These are phyloP conservation scores for Ophiocordyceps camponoti-floridani DNA, from an alignment of 2,329 filamentous ascomycete species.

Conservation along the genomic window DNA sequence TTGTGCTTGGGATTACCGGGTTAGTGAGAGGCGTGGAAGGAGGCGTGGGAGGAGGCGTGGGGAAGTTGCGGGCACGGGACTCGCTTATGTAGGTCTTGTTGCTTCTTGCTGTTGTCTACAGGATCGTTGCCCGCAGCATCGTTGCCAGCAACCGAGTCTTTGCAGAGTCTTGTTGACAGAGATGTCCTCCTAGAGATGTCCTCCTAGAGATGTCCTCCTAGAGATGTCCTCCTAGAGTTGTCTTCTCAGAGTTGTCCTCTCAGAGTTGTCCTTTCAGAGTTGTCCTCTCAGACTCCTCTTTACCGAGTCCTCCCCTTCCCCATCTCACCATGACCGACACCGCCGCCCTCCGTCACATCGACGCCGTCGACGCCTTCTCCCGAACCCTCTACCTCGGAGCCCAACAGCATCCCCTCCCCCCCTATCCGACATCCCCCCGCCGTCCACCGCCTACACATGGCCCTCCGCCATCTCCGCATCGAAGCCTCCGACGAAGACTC, in stretches of 20 bases:
- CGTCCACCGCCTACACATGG: conserved; percentile 34
- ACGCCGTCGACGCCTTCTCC: conserved; percentile 36
- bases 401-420: conserved; percentile 23
- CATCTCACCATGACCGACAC: conserved; percentile 9
- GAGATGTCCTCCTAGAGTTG: no score
- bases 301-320: background rate
- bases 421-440: conserved; percentile 31
- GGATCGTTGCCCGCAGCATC: no score
- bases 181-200: no score
- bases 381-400: conserved; percentile 36
- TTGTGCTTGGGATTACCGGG: no score
- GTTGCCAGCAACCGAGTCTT: no score
- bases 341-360: conserved; percentile 26
- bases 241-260: no score
- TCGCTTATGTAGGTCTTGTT: no score
- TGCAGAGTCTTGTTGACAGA: background rate
- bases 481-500: conserved; percentile 40
- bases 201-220: no score
- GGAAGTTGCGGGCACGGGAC: no score
- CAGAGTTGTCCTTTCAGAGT: background rate
- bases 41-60: no score
- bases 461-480: conserved; percentile 37
- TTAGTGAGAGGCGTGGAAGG: no score
- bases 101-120: no score
- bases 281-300: background rate